These are phyloP conservation scores for Davidsoniella virescens DNA, from an alignment of 2,329 filamentous ascomycete species.

Conservation along the genomic window DNA sequence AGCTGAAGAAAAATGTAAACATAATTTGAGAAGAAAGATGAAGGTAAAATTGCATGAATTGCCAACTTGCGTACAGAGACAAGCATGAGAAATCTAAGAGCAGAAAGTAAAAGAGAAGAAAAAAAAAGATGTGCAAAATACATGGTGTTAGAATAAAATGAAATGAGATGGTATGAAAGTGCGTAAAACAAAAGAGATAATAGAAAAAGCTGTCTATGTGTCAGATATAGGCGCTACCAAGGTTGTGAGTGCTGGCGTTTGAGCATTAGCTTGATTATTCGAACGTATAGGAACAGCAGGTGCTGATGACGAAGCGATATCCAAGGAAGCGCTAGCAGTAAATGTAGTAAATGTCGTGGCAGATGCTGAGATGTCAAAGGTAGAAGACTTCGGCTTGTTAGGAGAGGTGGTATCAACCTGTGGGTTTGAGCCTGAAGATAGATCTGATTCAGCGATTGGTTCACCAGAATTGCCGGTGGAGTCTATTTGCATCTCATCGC, in stretches of 20 bases:
- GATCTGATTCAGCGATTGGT: background rate
- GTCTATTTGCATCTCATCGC: conserved; percentile 14
- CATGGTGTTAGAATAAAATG: background rate
- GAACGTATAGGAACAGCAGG: background rate
- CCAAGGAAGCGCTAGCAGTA: background rate
- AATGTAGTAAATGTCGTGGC: background rate
- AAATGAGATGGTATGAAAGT: too few relatives aligned
- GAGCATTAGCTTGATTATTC: too few relatives aligned
- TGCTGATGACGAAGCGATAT: background rate
- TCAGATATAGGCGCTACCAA: too few relatives aligned
- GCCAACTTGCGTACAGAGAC: background rate
- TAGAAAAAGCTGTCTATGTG: background rate
- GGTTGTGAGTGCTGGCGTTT: too few relatives aligned
- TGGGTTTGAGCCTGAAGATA: background rate
- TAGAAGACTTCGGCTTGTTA: background rate
- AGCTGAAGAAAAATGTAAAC: too few relatives aligned
- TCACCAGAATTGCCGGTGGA: conserved; percentile 13
- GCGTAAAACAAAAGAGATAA: background rate
- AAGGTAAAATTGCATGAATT: background rate
- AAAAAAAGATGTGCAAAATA: background rate
- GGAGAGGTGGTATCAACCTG: background rate
- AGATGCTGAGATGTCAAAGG: background rate
- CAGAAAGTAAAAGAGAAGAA: background rate
- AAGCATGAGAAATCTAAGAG: background rate
- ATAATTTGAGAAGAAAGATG: too few relatives aligned